phyloP scores from a whole-genome alignment of 495 filamentous ascomycete genomes.

The Annulohypoxylon maeteangense region DNA sequence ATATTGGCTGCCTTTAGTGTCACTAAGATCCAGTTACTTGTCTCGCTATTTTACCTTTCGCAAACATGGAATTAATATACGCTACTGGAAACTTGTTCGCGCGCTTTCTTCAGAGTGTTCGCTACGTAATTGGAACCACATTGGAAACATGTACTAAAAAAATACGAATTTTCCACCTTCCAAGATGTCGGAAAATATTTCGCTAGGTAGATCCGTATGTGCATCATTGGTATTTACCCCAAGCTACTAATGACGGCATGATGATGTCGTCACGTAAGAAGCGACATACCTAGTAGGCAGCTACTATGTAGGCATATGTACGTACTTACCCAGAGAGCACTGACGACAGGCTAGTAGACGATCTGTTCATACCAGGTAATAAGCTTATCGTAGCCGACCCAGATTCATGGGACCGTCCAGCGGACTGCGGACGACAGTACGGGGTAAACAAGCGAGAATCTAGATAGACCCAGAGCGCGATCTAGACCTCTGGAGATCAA shows the following conservation, averaged over 20 bases:
- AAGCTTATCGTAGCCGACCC: constrained; percentile 43
- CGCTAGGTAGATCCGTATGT: background rate
- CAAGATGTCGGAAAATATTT: background rate
- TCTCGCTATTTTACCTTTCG: constrained; percentile 1
- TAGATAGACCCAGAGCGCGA: constrained; percentile 45
- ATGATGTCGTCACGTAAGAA: constrained; percentile 33
- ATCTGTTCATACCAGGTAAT: constrained; percentile 33
- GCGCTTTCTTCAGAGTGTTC: background rate
- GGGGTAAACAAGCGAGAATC: constrained; percentile 39
- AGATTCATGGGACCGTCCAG: constrained; percentile 37
- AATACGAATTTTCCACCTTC: background rate
- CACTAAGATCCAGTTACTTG: constrained; percentile 3
- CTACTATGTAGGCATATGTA: too few relatives aligned
- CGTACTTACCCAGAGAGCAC: background rate
- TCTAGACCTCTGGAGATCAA: constrained; percentile 37
- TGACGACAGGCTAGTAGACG: constrained; percentile 22
- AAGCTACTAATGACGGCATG: constrained; percentile 7
- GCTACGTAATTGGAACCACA: background rate
- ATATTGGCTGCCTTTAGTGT: constrained; percentile 22
- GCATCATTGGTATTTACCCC: background rate
- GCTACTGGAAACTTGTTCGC: background rate
- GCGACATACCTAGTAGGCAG: too few relatives aligned
- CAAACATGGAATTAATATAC: background rate
- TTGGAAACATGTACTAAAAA: background rate
- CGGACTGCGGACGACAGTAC: constrained; percentile 20